A percentile compares a stretch with the other conserved stretches of the same genome.
These are phyloP conservation scores for Hyaloscypha variabilis DNA, from an alignment of 495 filamentous ascomycete genomes.

Conservation along the genomic window DNA sequence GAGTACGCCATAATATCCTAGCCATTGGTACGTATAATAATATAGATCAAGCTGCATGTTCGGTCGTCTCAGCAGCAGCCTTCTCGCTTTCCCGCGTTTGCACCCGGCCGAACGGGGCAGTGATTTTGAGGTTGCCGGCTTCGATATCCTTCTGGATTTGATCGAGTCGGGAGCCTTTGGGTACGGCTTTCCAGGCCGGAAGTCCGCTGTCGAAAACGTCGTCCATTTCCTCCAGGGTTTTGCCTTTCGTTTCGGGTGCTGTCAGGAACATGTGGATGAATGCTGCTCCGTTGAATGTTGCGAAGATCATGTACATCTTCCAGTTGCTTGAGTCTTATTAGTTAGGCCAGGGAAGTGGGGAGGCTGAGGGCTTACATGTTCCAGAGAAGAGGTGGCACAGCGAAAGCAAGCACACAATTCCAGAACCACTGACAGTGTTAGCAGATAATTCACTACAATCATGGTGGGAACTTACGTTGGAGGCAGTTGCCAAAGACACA, in stretches of 20 bases:
- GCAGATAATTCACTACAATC: neutral
- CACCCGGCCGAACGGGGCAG: slow-evolving; percentile 1
- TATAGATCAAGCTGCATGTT: neutral
- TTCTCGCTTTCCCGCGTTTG: slow-evolving; percentile 2
- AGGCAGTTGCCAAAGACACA: slow-evolving; percentile 64
- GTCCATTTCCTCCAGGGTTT: slow-evolving; percentile 41
- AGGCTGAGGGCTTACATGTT: slow-evolving; percentile 25
- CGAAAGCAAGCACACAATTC: slow-evolving; percentile 62
- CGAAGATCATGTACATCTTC: slow-evolving; percentile 55
- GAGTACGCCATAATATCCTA: neutral
- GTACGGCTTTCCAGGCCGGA: slow-evolving; percentile 48
- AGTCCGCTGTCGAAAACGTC: slow-evolving; percentile 49
- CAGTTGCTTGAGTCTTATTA: slow-evolving; percentile 44
- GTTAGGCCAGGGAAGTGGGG: slow-evolving; percentile 24
- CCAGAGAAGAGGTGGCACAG: slow-evolving; percentile 54
- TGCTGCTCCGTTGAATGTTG: slow-evolving; percentile 52
- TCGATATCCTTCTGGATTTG: slow-evolving; percentile 53
- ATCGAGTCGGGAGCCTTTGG: slow-evolving; percentile 49
- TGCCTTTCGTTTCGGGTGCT: slow-evolving; percentile 43
- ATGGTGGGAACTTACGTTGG: slow-evolving; percentile 13
- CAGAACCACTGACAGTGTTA: slow-evolving; percentile 56
- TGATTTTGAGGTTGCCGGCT: slow-evolving; percentile 30
- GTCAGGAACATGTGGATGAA: slow-evolving; percentile 64
- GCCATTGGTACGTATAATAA: neutral
- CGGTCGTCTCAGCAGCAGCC: neutral